Evolutionary conservation across 208 protist species (phyloP).

Genomic region (Sergeia podlipaevii): DNA sequence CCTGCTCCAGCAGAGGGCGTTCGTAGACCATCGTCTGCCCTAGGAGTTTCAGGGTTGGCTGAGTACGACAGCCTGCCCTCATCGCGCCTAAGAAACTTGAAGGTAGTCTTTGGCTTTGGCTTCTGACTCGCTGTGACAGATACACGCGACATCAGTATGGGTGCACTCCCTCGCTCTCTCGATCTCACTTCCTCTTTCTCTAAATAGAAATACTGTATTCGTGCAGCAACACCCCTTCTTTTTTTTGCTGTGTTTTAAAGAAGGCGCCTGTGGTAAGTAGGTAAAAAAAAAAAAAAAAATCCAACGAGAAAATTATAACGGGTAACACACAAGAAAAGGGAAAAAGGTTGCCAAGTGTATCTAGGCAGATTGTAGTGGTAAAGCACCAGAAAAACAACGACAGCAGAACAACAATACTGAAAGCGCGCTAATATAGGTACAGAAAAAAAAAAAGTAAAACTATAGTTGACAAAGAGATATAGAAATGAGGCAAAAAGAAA

Average conservation of each 20-base stretch:
- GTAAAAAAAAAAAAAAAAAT: constrained; percentile 8
- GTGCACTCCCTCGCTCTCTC: too few species aligned
- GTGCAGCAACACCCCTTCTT: too few species aligned
- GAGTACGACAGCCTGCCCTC: constrained; percentile 81
- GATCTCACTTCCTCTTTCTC: too few species aligned
- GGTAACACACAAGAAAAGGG: not conserved
- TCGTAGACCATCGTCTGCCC: not conserved
- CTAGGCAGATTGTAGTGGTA: not conserved
- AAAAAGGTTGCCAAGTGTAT: not conserved
- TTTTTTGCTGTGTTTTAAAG: not conserved
- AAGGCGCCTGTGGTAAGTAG: too few species aligned
- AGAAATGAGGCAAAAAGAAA: constrained; percentile 6
- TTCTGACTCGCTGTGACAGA: constrained; percentile 65
- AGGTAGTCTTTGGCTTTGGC: constrained; percentile 62
- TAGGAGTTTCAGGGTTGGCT: constrained; percentile 8
- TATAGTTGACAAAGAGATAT: constrained; percentile 10
- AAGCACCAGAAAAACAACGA: not conserved
- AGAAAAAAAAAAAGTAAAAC: not conserved
- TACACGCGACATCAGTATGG: constrained; percentile 37
- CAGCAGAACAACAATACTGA: constrained; percentile 2
- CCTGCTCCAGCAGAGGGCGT: not conserved
- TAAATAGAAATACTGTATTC: too few species aligned
- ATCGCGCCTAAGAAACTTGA: constrained; percentile 82
- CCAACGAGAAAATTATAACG: constrained; percentile 1
- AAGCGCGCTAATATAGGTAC: too few species aligned